Base-by-base conservation (phyloP, 805 yeast genomes). In the Scheffersomyces lignosus region DNA sequence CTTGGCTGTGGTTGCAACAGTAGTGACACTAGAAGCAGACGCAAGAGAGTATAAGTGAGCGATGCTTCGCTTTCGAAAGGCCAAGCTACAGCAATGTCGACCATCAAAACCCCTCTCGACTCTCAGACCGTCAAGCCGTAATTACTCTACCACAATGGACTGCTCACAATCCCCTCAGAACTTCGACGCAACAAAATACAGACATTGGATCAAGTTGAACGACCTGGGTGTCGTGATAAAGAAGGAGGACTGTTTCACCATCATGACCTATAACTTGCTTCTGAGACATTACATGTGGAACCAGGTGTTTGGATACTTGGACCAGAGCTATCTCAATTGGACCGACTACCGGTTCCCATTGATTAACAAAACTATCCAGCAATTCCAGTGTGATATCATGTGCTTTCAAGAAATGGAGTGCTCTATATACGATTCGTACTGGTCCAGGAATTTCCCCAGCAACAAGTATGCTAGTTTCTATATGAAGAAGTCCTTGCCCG, bases 261-360 rank as follows among this genome's bases (percentile, higher is more conserved):
- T 73, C 15, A 45, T 72, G 55, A 62, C 75, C 1, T 74, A 65
- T 49, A 74, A 74, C 47, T 57, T 73, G 50, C 56, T 74, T n/a
- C 70, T 73, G 7, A 75, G 73, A 30, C 78, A 78, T 35, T 80
- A 80, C 43, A 60, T 79, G 57, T 79, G 85, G 85, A 73, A 75
- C 1, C 70, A 70, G 34, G 77, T 80, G 3, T 80, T 77, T 45
- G 57, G 62, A 7, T 74, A 78, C 47, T 70, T 78, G 14, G 75
- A 78, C 1, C 62, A 63, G 8, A 51, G 65, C 29, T 71, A 61
- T 43, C 65, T 70, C 15, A 68, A 68, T 31, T 78, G 83, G 84
- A 18, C 40, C n/a, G 55, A 54, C 5, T 70, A 71, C 43, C 46
- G 84, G 41, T 70, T 77, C 36, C 62, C 62, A 0, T 40, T 56